Evolutionary conservation across 2,329 filamentous ascomycete species (phyloP).

Genomic region (Colletotrichum trifolii): DNA sequence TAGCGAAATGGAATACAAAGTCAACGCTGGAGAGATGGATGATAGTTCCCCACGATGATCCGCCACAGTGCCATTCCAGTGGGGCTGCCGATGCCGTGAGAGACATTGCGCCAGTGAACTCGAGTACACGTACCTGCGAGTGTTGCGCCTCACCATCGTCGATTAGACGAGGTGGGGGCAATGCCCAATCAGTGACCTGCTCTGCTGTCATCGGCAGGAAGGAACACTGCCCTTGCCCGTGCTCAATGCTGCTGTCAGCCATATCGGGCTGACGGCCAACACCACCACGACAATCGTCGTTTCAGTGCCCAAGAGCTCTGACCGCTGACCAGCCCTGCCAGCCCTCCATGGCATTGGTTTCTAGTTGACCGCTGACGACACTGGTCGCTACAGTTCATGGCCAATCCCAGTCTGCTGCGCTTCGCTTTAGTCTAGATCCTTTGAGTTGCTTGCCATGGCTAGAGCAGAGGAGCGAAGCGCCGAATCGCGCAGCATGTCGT

Average conservation of each 20-base stretch:
- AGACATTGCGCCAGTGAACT: neutral
- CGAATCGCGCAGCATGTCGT: too few species aligned
- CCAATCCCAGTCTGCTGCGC: constrained; percentile 1
- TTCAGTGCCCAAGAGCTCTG: constrained; percentile 31
- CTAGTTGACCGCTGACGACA: constrained; percentile 17
- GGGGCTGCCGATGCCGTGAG: constrained; percentile 6
- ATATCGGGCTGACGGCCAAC: constrained; percentile 15
- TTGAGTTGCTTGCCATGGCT: neutral
- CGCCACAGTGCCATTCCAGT: constrained; percentile 23
- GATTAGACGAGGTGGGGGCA: too few species aligned
- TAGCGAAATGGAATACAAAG: neutral
- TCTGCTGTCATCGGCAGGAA: constrained; percentile 2
- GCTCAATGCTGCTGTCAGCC: constrained; percentile 14
- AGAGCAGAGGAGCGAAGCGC: too few species aligned
- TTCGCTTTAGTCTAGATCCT: neutral
- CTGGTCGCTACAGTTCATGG: neutral
- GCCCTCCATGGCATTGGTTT: neutral
- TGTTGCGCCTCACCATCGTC: too few species aligned
- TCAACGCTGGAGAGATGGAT: constrained; percentile 4
- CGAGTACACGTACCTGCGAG: too few species aligned
- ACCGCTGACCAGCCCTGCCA: constrained; percentile 24
- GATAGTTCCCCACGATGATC: constrained; percentile 15
- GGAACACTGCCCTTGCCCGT: constrained; percentile 17
- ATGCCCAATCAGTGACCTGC: constrained; percentile 2
- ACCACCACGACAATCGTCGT: constrained; percentile 29